Evolutionary conservation across 495 filamentous ascomycete species (phyloP).

Genomic region (Mytilinidion resinicola): DNA sequence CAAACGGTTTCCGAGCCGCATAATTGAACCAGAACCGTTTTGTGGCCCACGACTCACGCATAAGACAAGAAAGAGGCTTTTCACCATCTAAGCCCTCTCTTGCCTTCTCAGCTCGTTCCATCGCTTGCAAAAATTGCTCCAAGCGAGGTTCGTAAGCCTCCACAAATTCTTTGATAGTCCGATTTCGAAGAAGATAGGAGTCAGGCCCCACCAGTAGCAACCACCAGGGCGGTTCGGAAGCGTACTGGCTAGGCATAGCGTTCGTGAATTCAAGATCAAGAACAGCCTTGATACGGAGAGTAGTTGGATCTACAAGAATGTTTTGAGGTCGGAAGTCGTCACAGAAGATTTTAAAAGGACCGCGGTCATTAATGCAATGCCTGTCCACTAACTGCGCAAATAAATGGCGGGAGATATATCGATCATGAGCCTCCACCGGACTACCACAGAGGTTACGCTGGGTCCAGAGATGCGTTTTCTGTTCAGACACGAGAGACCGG

Average conservation of each 20-base stretch:
- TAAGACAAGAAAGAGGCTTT: conserved; percentile 6
- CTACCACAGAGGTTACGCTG: no score
- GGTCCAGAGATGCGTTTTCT: no score
- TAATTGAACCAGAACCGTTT: conserved; percentile 43
- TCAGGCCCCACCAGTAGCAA: conserved; percentile 8
- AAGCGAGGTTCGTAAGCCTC: conserved; percentile 10
- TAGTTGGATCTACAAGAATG: conserved; percentile 9
- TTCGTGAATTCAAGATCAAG: conserved; percentile 12
- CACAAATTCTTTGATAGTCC: conserved; percentile 8
- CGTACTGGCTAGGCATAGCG: conserved; percentile 5
- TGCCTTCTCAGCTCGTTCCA: conserved; percentile 3
- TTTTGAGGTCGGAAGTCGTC: conserved; percentile 12
- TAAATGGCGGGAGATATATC: no score
- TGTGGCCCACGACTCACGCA: conserved; percentile 33
- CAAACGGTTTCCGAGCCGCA: conserved; percentile 24
- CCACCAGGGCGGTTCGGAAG: conserved; percentile 12
- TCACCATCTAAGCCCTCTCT: not conserved
- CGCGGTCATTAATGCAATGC: not conserved
- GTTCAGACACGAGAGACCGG: no score
- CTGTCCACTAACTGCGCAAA: no score
- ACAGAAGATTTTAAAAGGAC: conserved; percentile 12
- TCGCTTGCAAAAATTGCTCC: conserved; percentile 7
- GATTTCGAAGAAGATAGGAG: conserved; percentile 5
- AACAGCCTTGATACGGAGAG: conserved; percentile 8
- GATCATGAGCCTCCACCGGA: no score